These are phyloP conservation scores for Aureobasidium melanogenum DNA, from an alignment of 2,329 filamentous ascomycete species.

Conservation along the genomic window DNA sequence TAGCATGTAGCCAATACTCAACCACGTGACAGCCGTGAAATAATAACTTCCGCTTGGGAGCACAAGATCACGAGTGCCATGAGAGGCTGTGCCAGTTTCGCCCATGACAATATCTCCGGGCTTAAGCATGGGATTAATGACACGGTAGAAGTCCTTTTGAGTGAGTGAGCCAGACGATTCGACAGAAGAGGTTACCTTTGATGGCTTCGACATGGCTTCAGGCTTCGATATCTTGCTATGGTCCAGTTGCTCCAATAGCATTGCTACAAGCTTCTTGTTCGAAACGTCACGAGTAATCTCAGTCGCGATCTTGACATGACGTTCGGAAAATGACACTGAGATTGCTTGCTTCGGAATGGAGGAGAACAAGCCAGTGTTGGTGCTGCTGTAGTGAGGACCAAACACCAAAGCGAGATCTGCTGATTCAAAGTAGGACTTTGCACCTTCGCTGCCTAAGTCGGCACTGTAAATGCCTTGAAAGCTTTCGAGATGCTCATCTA, in stretches of 20 bases:
- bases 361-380: conserved; percentile 25
- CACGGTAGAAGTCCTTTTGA: conserved; percentile 73
- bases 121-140: conserved; percentile 63
- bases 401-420: conserved; percentile 17
- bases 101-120: conserved; percentile 71
- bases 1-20: conserved; percentile 57
- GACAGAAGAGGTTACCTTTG: conserved; percentile 15
- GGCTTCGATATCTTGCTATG: conserved; percentile 50
- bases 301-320: conserved; percentile 45
- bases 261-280: conserved; percentile 28
- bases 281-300: conserved; percentile 66
- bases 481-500: conserved; percentile 39
- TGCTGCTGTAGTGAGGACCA: conserved; percentile 17
- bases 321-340: conserved; percentile 40
- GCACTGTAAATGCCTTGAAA: conserved; percentile 33
- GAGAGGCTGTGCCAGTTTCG: conserved; percentile 81
- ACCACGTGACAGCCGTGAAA: conserved; percentile 70
- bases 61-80: conserved; percentile 76
- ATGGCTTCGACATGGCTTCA: conserved; percentile 30
- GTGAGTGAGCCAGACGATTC: conserved; percentile 34
- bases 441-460: conserved; percentile 14
- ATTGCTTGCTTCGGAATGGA: conserved; percentile 17
- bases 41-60: conserved; percentile 68
- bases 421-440: conserved; percentile 17
- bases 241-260: neutral